Conservation (phyloP, 192 early-diverging fungal species). For the Ambispora gerdemannii region DNA sequence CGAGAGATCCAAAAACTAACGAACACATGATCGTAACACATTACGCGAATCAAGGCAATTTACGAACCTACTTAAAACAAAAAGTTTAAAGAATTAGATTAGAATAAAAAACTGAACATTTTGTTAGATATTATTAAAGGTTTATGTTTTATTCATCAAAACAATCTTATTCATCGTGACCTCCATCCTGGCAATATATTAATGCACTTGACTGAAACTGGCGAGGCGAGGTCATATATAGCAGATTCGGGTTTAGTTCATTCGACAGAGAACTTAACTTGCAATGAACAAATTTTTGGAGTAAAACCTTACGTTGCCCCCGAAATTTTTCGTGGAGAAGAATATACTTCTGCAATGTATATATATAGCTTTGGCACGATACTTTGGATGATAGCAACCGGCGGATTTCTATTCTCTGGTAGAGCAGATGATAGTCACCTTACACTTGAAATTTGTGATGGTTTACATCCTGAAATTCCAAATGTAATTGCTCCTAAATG, state of each 20-base stretch:
- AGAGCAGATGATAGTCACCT: not conserved
- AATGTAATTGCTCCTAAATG: too few species aligned
- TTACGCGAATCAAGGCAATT: conserved; percentile 10
- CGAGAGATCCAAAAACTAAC: conserved; percentile 14
- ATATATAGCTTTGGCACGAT: conserved; percentile 15
- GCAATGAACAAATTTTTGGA: not conserved
- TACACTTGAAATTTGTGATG: conserved; percentile 7
- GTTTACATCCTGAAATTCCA: too few species aligned
- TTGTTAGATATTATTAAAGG: conserved; percentile 9
- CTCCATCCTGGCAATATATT: conserved; percentile 29
- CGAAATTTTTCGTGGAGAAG: conserved; percentile 13
- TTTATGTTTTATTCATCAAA: conserved; percentile 20
- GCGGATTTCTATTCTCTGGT: not conserved
- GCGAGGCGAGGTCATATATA: not conserved
- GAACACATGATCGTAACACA: conserved; percentile 9
- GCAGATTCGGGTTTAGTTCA: conserved; percentile 5
- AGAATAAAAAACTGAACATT: conserved; percentile 2
- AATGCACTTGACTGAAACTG: too few species aligned
- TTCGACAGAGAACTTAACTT: not conserved
- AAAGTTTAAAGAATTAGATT: not conserved
- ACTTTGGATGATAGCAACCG: not conserved
- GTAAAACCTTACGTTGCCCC: conserved; percentile 11
- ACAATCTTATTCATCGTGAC: too few species aligned
- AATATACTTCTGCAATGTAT: not conserved
- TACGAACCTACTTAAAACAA: not conserved